phyloP scores from a whole-genome alignment of 192 early-diverging fungal genomes.

The Coemansia sp. region DNA sequence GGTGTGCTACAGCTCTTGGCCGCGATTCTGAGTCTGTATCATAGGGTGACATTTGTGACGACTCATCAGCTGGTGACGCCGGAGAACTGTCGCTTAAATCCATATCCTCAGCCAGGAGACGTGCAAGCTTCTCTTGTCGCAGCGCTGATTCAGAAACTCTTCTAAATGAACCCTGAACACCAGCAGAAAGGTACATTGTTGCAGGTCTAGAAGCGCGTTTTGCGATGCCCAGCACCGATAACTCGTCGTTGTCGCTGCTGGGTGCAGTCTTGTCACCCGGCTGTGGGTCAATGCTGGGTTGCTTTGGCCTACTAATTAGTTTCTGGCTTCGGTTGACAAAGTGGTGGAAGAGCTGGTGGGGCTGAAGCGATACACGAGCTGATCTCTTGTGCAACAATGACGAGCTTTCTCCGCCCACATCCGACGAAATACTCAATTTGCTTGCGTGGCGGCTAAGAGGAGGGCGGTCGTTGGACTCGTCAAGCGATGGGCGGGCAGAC shows the following conservation, averaged over 20 bases:
- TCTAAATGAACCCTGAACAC: conserved; percentile 15
- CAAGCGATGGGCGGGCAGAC: conserved; percentile 47
- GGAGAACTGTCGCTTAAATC: conserved; percentile 42
- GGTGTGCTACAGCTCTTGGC: neutral
- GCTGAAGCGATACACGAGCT: conserved; percentile 41
- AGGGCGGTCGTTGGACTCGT: conserved; percentile 33
- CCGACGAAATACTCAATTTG: conserved; percentile 46
- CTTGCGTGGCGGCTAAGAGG: conserved; percentile 42
- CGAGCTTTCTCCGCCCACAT: conserved; percentile 24
- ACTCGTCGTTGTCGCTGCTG: conserved; percentile 12
- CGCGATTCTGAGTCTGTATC: conserved; percentile 14
- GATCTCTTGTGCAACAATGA: conserved; percentile 9
- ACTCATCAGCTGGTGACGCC: conserved; percentile 25
- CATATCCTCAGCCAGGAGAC: conserved; percentile 31
- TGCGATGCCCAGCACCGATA: neutral
- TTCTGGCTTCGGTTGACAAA: conserved; percentile 11
- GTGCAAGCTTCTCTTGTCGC: conserved; percentile 48
- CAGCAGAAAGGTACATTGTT: conserved; percentile 36
- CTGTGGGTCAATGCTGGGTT: neutral
- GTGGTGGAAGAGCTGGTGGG: conserved; percentile 30
- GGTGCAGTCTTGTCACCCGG: neutral
- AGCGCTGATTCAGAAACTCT: conserved; percentile 29
- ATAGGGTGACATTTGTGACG: conserved; percentile 11
- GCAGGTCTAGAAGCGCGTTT: conserved; percentile 33
- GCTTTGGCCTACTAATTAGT: conserved; percentile 4